Evolutionary conservation across 495 filamentous ascomycete species (phyloP), one percentile per base, ranked within the genome.

Genomic region (Cercophora sp.): DNA sequence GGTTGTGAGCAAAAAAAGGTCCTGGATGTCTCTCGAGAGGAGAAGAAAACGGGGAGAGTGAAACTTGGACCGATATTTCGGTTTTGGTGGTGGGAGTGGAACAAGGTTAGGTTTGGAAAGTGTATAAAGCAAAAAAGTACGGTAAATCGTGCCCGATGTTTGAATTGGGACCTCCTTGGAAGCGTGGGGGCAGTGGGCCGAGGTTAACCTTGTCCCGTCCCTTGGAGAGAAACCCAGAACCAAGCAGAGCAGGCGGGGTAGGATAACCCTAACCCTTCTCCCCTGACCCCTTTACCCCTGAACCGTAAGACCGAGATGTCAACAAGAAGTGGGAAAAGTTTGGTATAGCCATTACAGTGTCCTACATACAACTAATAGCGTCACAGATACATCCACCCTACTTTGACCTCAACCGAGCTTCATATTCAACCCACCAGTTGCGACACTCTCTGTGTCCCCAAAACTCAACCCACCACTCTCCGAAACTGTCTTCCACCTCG

Each of bases 401-500:
- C 57, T 85, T 76, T 66, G 85, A 81, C 57, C 75, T 73, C 58
- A 95, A 72, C 44, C 76, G 70, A 16, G 70, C 69, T 59, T 82
- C 84, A 68, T 94, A 84, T 57, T 79, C 77, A 43, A 86, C 71
- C 93, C 93, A 98, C 60, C 96, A 96, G 49, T 79, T 80, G 61
- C 79, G 79, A 68, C 93, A 98, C 48, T 80, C 80, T 13, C 83
- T 70, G 72, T 96, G 86, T 0, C 86, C 85, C 89, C 89, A 94
- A 67, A 91, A 85, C 29, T 94, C 88, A 11, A 86, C 77, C 93
- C 93, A 98, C 89, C 89, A 96, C 69, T 96, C 91, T 32, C 88
- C 89, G 73, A 95, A 91, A 66, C 84, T 89, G 71, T 96, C 93
- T 56, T 89, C 81, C 16, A 94, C 85, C 48, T 82, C 74, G 23